These are phyloP conservation scores for Citrus reticulata DNA, from an alignment of 345 rosid genomes.

Conservation along the genomic window DNA sequence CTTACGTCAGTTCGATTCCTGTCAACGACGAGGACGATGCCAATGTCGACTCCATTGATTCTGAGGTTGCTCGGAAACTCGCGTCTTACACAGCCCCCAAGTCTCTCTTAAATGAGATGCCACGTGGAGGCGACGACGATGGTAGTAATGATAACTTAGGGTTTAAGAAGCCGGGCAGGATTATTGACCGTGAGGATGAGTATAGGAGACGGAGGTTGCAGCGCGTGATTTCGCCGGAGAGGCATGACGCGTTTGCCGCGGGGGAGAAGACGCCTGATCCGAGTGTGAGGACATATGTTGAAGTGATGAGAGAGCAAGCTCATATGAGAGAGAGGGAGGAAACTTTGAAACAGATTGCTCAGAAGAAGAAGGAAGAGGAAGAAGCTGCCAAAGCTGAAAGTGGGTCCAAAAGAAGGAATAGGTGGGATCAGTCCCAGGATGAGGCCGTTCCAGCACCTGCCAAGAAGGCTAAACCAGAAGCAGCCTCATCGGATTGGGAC, in stretches of 20 bases:
- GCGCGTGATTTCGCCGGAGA: conserved; percentile 82
- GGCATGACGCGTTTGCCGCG: conserved; percentile 84
- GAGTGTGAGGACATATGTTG: conserved; percentile 66
- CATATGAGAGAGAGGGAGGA: conserved; percentile 59
- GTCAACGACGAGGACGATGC: conserved; percentile 83
- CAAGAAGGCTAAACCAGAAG: conserved; percentile 56
- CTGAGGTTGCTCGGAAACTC: conserved; percentile 69
- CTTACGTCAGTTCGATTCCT: conserved; percentile 67
- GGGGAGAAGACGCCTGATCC: conserved; percentile 96
- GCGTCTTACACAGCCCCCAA: conserved; percentile 94
- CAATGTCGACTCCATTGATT: conserved; percentile 50
- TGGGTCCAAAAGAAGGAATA: conserved; percentile 71
- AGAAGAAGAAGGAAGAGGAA: conserved; percentile 82
- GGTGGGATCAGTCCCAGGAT: conserved; percentile 92
- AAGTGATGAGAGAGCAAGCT: conserved; percentile 85
- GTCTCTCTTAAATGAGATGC: conserved; percentile 69
- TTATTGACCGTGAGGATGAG: conserved; percentile 91
- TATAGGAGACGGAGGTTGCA: conserved; percentile 82
- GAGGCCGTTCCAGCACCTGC: conserved; percentile 38
- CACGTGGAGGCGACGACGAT: conserved; percentile 57
- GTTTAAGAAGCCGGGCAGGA: conserved; percentile 58
- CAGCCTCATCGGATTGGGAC: conserved; percentile 80
- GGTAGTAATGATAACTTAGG: conserved; percentile 45
- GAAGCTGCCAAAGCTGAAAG: conserved; percentile 53
- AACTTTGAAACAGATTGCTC: conserved; percentile 47